These are phyloP conservation scores for Melanogaster broomeanus DNA, from an alignment of 768 basidiomycete species.

Conservation along the genomic window DNA sequence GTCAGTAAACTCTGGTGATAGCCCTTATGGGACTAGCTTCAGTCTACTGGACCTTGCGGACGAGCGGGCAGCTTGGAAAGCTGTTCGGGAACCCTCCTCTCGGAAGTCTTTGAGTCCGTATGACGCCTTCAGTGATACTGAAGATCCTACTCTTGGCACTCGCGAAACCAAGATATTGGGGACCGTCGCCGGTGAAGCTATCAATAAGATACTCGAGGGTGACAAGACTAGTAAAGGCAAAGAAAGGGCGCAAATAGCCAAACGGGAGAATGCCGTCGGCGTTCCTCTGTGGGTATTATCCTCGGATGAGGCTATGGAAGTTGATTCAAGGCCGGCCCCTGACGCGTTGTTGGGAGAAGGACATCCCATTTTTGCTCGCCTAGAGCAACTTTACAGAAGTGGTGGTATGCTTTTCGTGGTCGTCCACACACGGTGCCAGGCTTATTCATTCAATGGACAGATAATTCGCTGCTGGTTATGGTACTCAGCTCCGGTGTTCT, in stretches of 20 bases:
- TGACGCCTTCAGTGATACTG: slow-evolving; percentile 14
- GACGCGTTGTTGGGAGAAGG: slow-evolving; percentile 11
- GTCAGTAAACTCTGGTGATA: slow-evolving; percentile 10
- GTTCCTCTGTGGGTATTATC: slow-evolving; percentile 34
- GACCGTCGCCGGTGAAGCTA: slow-evolving; percentile 38
- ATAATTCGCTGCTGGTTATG: slow-evolving; percentile 37
- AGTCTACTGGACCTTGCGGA: slow-evolving; percentile 27
- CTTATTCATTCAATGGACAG: slow-evolving; percentile 30
- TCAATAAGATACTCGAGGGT: slow-evolving; percentile 44
- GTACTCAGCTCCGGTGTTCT: slow-evolving; percentile 47
- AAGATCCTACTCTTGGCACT: slow-evolving; percentile 39
- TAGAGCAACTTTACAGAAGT: slow-evolving; percentile 33
- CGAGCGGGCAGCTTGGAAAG: slow-evolving; percentile 41
- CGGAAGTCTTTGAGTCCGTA: slow-evolving; percentile 18
- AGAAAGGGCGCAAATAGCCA: slow-evolving; percentile 24
- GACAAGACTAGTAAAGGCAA: slow-evolving; percentile 38
- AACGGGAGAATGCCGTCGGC: slow-evolving; percentile 19
- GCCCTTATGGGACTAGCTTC: slow-evolving; percentile 24
- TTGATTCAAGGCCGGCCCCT: slow-evolving; percentile 12
- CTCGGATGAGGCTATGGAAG: slow-evolving; percentile 21
- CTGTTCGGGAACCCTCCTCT: slow-evolving; percentile 29
- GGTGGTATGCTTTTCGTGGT: slow-evolving; percentile 35
- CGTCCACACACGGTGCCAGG: neutral
- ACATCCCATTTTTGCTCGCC: slow-evolving; percentile 26
- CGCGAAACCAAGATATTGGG: slow-evolving; percentile 31